phyloP scores from a whole-genome alignment of 495 filamentous ascomycete genomes.

The Aspergillus sclerotiicarbonarius region DNA sequence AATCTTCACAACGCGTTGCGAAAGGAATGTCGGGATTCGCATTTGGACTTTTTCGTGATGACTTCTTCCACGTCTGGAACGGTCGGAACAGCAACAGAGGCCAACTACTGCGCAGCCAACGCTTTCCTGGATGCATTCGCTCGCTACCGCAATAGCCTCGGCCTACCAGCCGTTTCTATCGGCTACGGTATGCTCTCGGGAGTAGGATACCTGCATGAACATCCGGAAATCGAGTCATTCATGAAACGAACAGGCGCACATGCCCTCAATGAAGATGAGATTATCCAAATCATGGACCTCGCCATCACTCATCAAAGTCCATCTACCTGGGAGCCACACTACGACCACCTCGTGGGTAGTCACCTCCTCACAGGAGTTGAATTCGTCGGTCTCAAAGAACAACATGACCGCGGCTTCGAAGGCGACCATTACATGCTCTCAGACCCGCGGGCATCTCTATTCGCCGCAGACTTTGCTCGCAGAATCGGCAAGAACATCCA shows the following conservation, averaged over 20 bases:
- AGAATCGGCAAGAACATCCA: not conserved
- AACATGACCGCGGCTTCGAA: not conserved
- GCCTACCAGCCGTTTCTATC: conserved; percentile 15
- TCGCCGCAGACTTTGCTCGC: not conserved
- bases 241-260: conserved; percentile 29
- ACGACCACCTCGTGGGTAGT: not conserved
- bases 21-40: not conserved
- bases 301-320: not conserved
- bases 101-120: conserved; percentile 48
- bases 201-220: conserved; percentile 35
- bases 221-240: conserved; percentile 30
- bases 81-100: conserved; percentile 53
- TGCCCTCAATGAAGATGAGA: conserved; percentile 31
- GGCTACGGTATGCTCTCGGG: conserved; percentile 24
- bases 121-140: conserved; percentile 27
- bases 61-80: conserved; percentile 53
- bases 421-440: not conserved
- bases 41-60: conserved; percentile 10
- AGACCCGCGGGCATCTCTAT: not conserved
- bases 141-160: conserved; percentile 10
- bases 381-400: not conserved
- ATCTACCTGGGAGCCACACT: not conserved
- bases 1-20: conserved; percentile 7
- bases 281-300: conserved; percentile 31
- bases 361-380: not conserved